A percentile compares a stretch with the other conserved stretches of the same genome.
phyloP scores from a whole-genome alignment of 129 eudicot species.

The Chrysanthemum seticuspe region DNA sequence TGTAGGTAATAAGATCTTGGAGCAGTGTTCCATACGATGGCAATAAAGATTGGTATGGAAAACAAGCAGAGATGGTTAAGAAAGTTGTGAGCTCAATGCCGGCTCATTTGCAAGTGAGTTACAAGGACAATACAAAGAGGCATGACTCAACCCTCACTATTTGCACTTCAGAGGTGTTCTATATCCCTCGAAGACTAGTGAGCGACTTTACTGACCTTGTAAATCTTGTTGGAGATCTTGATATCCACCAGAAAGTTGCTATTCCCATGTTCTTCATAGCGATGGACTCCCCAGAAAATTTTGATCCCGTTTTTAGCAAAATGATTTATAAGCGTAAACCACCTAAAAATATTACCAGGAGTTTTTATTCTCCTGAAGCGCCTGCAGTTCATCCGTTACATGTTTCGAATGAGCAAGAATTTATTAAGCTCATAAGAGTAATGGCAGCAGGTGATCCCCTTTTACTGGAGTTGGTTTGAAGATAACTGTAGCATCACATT shows the following conservation, averaged over 20 bases:
- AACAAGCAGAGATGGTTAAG: constrained; percentile 88
- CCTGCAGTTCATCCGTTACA: constrained; percentile 78
- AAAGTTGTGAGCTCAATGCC: constrained; percentile 83
- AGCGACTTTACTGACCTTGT: constrained; percentile 70
- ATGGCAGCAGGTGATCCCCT: constrained; percentile 99
- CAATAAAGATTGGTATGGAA: constrained; percentile 59
- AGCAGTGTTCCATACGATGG: constrained; percentile 48
- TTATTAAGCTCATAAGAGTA: constrained; percentile 78
- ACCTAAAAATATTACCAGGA: constrained; percentile 40
- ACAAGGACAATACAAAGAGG: constrained; percentile 56
- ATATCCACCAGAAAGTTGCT: constrained; percentile 89
- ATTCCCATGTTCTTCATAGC: constrained; percentile 78
- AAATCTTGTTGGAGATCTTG: constrained; percentile 65
- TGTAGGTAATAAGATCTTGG: constrained; percentile 85
- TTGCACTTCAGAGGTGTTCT: constrained; percentile 83
- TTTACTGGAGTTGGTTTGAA: constrained; percentile 81
- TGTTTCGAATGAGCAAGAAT: constrained; percentile 81
- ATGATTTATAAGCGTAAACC: constrained; percentile 67
- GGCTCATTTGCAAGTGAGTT: constrained; percentile 82
- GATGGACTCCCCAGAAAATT: constrained; percentile 74
- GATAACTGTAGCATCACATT: constrained; percentile 16
- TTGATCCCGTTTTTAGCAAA: constrained; percentile 63
- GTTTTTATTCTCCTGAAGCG: constrained; percentile 75
- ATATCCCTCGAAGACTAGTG: constrained; percentile 53
- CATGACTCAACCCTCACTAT: constrained; percentile 40